Evolutionary conservation across 495 filamentous ascomycete species (phyloP).

Genomic region (Oidiodendron maius): DNA sequence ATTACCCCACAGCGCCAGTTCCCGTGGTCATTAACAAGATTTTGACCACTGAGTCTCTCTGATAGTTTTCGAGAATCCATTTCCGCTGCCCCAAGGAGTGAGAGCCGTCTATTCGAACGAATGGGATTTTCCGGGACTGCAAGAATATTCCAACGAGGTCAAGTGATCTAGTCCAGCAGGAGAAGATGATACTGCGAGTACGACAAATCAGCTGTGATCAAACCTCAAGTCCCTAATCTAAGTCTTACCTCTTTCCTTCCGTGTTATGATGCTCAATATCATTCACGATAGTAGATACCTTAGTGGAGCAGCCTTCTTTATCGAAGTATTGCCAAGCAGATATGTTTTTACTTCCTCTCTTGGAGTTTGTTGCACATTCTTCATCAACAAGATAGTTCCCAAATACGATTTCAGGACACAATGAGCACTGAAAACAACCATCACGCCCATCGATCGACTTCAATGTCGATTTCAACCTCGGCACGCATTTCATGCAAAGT

Average conservation of each 20-base stretch:
- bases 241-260: constrained; percentile 26
- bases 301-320: constrained; percentile 25
- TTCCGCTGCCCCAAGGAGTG: constrained; percentile 22
- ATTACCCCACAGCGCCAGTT: constrained; percentile 44
- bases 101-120: constrained; percentile 34
- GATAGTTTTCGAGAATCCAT: constrained; percentile 29
- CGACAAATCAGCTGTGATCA: neutral
- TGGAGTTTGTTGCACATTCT: neutral
- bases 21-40: constrained; percentile 49
- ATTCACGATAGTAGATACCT: constrained; percentile 28
- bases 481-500: constrained; percentile 25
- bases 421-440: constrained; percentile 2
- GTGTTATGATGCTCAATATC: constrained; percentile 25
- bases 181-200: constrained; percentile 43
- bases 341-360: constrained; percentile 1
- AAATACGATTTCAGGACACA: constrained; percentile 6
- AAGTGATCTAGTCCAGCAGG: constrained; percentile 42
- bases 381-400: constrained; percentile 2
- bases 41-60: constrained; percentile 13
- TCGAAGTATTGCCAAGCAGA: constrained; percentile 3
- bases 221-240: neutral
- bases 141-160: constrained; percentile 29
- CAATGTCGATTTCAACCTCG: constrained; percentile 12
- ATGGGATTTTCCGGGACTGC: constrained; percentile 21
- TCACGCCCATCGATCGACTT: neutral